phyloP scores from a whole-genome alignment of 2,329 filamentous ascomycete genomes.

The Cladophialophora exuberans region DNA sequence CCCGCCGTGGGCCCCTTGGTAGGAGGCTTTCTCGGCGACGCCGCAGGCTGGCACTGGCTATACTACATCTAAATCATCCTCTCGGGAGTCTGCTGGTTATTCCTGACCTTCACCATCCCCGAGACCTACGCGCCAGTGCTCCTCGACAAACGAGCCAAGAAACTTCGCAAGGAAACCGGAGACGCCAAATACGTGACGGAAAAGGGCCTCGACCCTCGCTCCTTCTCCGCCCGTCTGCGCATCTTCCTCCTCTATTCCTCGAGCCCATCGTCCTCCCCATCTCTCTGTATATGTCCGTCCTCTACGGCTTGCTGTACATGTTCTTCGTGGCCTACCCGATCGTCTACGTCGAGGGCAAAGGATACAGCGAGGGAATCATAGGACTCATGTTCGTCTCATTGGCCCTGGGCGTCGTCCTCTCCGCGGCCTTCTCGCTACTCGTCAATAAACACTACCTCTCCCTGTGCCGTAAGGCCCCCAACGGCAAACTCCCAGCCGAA shows the following conservation, averaged over 20 bases:
- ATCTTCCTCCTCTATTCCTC: slow-evolving; percentile 79
- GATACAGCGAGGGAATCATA: slow-evolving; percentile 72
- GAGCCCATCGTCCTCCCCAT: slow-evolving; percentile 87
- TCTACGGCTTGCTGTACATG: slow-evolving; percentile 64
- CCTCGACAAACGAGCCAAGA: slow-evolving; percentile 69
- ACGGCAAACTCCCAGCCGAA: slow-evolving; percentile 76
- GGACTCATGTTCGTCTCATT: slow-evolving; percentile 88
- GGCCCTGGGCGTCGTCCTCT: slow-evolving; percentile 72
- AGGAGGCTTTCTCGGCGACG: slow-evolving; percentile 75
- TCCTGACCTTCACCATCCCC: slow-evolving; percentile 84
- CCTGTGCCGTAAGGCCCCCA: slow-evolving; percentile 60
- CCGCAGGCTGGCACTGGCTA: slow-evolving; percentile 76
- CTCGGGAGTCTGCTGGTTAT: slow-evolving; percentile 67
- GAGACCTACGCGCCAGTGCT: slow-evolving; percentile 87
- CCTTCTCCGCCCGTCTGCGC: slow-evolving; percentile 81
- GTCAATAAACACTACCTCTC: slow-evolving; percentile 82
- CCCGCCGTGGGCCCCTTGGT: slow-evolving; percentile 76
- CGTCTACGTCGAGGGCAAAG: slow-evolving; percentile 78
- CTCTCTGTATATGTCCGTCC: slow-evolving; percentile 79
- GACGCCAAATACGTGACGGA: slow-evolving; percentile 74
- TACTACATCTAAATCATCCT: slow-evolving; percentile 88
- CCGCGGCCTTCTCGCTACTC: slow-evolving; percentile 68
- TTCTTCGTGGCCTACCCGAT: slow-evolving; percentile 59
- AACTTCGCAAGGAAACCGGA: slow-evolving; percentile 70
- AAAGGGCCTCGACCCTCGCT: slow-evolving; percentile 74